phyloP scores from a whole-genome alignment of 2,329 filamentous ascomycete genomes.

The Talaromyces albobiverticillius region DNA sequence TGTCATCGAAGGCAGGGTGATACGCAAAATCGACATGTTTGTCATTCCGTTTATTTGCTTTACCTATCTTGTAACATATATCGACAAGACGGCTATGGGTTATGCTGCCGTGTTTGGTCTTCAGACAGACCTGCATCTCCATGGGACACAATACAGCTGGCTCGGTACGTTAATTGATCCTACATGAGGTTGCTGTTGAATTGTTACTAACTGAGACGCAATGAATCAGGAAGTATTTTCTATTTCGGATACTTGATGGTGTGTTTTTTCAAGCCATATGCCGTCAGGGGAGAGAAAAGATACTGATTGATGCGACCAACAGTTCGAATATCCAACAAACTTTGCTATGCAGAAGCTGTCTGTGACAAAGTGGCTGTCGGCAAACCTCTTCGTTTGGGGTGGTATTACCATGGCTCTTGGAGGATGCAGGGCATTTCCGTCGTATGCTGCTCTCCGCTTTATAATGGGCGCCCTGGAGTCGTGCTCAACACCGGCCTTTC shows the following conservation, averaged over 20 bases:
- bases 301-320: conserved; percentile 23
- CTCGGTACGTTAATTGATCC: conserved; percentile 53
- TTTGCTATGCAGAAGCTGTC: conserved; percentile 45
- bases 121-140: conserved; percentile 56
- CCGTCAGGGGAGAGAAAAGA: no score
- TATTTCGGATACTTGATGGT: conserved; percentile 50
- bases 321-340: no score
- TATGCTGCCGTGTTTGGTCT: conserved; percentile 65
- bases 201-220: no score
- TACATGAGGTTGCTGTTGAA: conserved; percentile 29
- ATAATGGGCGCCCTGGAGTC: conserved; percentile 58
- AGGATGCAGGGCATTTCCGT: conserved; percentile 48
- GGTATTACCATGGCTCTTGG: conserved; percentile 48
- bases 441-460: conserved; percentile 52
- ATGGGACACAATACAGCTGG: conserved; percentile 56
- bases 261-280: conserved; percentile 48
- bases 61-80: background rate
- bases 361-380: conserved; percentile 58
- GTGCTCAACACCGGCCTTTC: conserved; percentile 46
- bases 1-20: no score
- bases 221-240: conserved; percentile 44
- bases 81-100: conserved; percentile 59
- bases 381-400: conserved; percentile 53
- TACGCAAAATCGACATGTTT: background rate
- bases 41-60: background rate